Percentiles rank a stretch among this genome's conserved stretches.
Evolutionary conservation across 352 stramenopile genomes (phyloP).

Genomic region (Pythium aquatile): DNA sequence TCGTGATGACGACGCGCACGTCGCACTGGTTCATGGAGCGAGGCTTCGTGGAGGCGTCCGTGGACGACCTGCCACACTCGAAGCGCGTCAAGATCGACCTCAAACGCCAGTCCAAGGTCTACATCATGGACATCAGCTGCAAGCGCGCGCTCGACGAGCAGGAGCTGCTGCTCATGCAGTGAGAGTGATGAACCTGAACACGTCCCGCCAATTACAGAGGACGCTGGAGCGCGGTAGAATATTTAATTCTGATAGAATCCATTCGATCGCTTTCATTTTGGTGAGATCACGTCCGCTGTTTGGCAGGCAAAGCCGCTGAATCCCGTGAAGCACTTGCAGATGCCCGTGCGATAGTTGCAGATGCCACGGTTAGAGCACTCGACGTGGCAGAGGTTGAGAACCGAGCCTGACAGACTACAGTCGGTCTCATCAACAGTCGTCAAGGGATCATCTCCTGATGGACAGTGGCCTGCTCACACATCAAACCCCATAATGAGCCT

Average conservation of each 20-base stretch:
- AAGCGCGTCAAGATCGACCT: slow-evolving; percentile 79
- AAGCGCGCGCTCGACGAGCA: slow-evolving; percentile 83
- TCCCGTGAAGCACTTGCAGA: slow-evolving; percentile 88
- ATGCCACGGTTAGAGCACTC: slow-evolving; percentile 92
- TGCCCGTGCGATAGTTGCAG: slow-evolving; percentile 84
- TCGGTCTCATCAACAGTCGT: slow-evolving; percentile 72
- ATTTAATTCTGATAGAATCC: slow-evolving; percentile 18
- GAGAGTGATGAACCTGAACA: neutral
- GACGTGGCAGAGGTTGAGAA: slow-evolving; percentile 88
- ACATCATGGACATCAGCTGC: slow-evolving; percentile 88
- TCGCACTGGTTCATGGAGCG: slow-evolving; percentile 98
- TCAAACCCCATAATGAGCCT: neutral
- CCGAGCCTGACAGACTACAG: slow-evolving; percentile 53
- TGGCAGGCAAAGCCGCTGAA: slow-evolving; percentile 67
- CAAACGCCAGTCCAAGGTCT: slow-evolving; percentile 85
- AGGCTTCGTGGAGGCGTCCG: slow-evolving; percentile 90
- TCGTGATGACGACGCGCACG: slow-evolving; percentile 97
- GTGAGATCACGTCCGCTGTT: slow-evolving; percentile 33
- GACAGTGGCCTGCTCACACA: slow-evolving; percentile 57
- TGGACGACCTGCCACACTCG: slow-evolving; percentile 85
- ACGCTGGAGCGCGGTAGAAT: neutral
- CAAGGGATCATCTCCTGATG: slow-evolving; percentile 75
- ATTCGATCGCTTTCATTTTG: slow-evolving; percentile 24
- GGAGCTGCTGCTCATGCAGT: slow-evolving; percentile 74
- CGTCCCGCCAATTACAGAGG: slow-evolving; percentile 6